These are phyloP conservation scores for Jatropha podagrica DNA, from an alignment of 441 rosid species.

Conservation along the genomic window DNA sequence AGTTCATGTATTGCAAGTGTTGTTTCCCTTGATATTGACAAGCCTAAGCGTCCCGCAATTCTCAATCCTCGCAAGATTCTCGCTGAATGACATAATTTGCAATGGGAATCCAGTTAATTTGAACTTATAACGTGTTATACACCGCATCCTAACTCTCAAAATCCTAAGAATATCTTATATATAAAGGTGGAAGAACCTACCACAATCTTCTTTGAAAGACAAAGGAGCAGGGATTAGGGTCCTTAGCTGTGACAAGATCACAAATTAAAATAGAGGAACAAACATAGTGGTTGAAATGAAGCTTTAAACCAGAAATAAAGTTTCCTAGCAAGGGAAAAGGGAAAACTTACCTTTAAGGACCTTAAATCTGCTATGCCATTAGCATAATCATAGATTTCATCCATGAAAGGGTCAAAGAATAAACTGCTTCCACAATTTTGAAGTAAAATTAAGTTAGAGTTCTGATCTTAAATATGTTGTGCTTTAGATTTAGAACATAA, in stretches of 20 bases:
- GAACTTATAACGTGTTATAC: conserved; percentile 17
- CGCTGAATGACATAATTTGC: conserved; percentile 45
- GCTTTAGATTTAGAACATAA: conserved; percentile 3
- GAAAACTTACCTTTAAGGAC: conserved; percentile 60
- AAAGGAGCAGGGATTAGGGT: conserved; percentile 72
- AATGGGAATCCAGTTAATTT: conserved; percentile 15
- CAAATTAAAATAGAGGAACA: conserved; percentile 10
- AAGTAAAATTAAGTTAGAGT: conserved; percentile 23
- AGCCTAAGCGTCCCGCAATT: conserved; percentile 82
- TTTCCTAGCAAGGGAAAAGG: conserved; percentile 18
- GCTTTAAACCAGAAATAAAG: conserved; percentile 14
- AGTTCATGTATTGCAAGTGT: conserved; percentile 62
- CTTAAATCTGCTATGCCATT: conserved; percentile 73
- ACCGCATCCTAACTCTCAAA: conserved; percentile 22
- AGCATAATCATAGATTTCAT: conserved; percentile 67
- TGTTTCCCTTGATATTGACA: conserved; percentile 66
- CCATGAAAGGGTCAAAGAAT: conserved; percentile 67
- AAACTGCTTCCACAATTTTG: conserved; percentile 54
- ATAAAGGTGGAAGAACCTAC: conserved; percentile 47
- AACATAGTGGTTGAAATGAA: conserved; percentile 16
- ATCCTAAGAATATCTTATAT: conserved; percentile 8
- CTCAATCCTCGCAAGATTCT: conserved; percentile 92
- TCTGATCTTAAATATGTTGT: neutral
- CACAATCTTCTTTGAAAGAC: conserved; percentile 88
- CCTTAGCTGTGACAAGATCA: conserved; percentile 55